Evolutionary conservation across 257 asterid species (phyloP).

Genomic region (Forsythia viridissima): DNA sequence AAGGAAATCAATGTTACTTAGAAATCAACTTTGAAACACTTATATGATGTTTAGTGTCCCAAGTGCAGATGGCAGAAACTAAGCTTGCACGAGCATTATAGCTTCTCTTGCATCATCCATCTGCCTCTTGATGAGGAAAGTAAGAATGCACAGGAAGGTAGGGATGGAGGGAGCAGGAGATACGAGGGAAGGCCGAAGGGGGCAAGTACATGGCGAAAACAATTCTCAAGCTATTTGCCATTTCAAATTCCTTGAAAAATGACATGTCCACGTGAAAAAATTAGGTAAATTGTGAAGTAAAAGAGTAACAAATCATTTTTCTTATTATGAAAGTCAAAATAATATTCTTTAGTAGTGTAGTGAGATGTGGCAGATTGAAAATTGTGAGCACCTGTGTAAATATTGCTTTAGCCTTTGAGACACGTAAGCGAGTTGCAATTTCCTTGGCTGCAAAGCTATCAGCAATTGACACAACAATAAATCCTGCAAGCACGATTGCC

Average conservation of each 20-base stretch:
- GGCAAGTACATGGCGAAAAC: background rate
- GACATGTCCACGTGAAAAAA: background rate
- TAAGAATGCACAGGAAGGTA: background rate
- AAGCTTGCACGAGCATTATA: background rate
- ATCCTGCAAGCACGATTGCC: constrained; percentile 81
- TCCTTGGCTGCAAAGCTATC: constrained; percentile 95
- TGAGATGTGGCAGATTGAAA: background rate
- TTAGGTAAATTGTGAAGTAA: background rate
- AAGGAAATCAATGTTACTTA: background rate
- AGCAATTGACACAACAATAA: constrained; percentile 84
- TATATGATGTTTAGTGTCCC: background rate
- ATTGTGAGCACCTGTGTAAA: constrained; percentile 74
- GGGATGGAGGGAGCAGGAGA: background rate
- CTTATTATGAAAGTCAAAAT: background rate
- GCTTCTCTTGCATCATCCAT: background rate
- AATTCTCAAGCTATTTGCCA: background rate
- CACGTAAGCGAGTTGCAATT: constrained; percentile 76
- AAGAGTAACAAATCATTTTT: background rate
- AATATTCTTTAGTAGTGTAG: background rate
- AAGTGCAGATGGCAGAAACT: background rate
- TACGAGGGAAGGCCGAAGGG: background rate
- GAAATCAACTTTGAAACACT: background rate
- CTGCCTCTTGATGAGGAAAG: background rate
- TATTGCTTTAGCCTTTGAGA: constrained; percentile 75
- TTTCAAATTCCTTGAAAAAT: background rate